Conservation (phyloP, 1,284 basidiomycete genomes). For the Ustilago lituana region DNA sequence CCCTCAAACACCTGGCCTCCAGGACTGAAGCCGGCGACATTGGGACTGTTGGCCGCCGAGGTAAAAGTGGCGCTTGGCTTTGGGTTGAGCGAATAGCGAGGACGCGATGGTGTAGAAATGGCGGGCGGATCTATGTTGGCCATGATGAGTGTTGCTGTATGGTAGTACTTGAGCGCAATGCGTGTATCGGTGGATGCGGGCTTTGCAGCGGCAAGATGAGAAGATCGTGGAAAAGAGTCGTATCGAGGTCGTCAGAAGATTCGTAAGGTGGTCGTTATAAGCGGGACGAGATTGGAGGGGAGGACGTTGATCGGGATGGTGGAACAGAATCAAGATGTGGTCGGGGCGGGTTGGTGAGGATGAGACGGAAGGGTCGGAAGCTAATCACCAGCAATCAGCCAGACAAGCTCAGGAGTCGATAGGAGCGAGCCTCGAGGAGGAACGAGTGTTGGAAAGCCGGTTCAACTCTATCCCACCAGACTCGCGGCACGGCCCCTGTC, state of each 20-base stretch:
- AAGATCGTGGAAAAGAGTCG: conserved; percentile 6
- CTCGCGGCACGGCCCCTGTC: background rate
- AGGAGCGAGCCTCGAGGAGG: too few relatives aligned
- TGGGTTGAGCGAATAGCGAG: conserved; percentile 27
- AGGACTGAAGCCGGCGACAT: conserved; percentile 57
- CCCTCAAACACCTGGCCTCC: conserved; percentile 56
- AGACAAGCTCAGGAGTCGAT: conserved; percentile 12
- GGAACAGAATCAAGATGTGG: conserved; percentile 2
- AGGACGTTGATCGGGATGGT: conserved; percentile 5
- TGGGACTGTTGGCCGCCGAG: conserved; percentile 9
- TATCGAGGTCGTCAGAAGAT: conserved; percentile 3
- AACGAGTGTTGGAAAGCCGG: too few relatives aligned
- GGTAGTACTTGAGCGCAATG: too few relatives aligned
- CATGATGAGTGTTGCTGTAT: conserved; percentile 12
- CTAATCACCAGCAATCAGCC: conserved; percentile 1
- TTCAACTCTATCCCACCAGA: conserved; percentile 14
- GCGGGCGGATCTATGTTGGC: conserved; percentile 21
- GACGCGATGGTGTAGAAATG: conserved; percentile 46
- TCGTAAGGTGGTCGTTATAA: conserved; percentile 24
- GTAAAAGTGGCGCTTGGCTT: conserved; percentile 30
- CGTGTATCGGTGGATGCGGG: background rate
- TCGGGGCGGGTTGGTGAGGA: background rate
- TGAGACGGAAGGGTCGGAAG: conserved; percentile 1
- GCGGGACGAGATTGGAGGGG: background rate
- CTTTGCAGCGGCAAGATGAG: background rate